These are phyloP conservation scores for Musa beccarii DNA, from an alignment of 176 grass and related monocot genomes.

Conservation along the genomic window DNA sequence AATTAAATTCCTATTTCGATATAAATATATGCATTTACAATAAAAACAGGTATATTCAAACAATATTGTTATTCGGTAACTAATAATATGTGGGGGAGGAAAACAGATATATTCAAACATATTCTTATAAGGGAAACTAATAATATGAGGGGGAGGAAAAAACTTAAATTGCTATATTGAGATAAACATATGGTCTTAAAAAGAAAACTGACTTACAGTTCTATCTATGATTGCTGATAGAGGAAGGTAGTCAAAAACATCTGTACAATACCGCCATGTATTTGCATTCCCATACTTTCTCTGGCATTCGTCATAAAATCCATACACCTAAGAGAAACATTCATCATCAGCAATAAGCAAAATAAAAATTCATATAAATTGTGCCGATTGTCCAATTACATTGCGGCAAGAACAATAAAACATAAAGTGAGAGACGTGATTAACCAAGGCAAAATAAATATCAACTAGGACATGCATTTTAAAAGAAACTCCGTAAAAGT, in stretches of 20 bases:
- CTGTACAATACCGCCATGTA: constrained; percentile 99
- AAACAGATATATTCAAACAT: background rate
- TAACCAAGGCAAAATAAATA: background rate
- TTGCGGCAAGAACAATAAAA: background rate
- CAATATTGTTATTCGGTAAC: no score
- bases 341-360: constrained; percentile 2
- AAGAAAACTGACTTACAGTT: constrained; percentile 41
- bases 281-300: constrained; percentile 99
- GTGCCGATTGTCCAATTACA: background rate
- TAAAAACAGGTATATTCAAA: background rate
- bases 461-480: no score
- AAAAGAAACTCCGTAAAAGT: background rate
- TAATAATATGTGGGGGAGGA: no score
- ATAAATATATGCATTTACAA: background rate
- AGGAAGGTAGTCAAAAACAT: constrained; percentile 98
- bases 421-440: background rate
- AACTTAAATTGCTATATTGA: background rate
- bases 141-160: background rate
- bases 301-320: constrained; percentile 99
- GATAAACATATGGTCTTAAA: background rate
- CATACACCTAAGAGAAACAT: constrained; percentile 62
- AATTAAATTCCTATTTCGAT: background rate
- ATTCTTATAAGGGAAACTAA: constrained; percentile 9
- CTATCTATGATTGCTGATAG: constrained; percentile 98
- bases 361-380: background rate